These are phyloP conservation scores for Rhizopogon vesiculosus DNA, from an alignment of 768 basidiomycete species.

Conservation along the genomic window DNA sequence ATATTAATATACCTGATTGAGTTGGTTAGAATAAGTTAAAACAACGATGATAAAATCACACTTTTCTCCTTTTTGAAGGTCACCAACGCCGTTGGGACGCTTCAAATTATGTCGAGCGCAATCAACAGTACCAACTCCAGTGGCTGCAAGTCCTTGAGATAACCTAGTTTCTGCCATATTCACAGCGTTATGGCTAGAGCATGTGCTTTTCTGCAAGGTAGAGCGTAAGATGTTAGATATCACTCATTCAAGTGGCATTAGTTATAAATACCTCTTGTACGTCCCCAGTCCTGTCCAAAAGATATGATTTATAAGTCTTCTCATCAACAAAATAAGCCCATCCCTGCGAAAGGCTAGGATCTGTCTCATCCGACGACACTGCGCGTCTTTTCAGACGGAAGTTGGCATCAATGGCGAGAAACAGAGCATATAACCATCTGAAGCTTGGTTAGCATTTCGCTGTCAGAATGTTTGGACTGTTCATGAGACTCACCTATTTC, in stretches of 20 bases:
- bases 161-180: constrained; percentile 14
- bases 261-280: too few species aligned
- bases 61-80: constrained; percentile 18
- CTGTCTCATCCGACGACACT: constrained; percentile 4
- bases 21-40: too few species aligned
- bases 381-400: constrained; percentile 27
- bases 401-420: constrained; percentile 18
- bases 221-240: too few species aligned
- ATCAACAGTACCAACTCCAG: constrained; percentile 21
- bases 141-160: constrained; percentile 16
- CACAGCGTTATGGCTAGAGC: constrained; percentile 27
- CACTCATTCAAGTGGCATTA: not conserved
- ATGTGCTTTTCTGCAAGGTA: constrained; percentile 16
- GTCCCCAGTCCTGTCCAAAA: constrained; percentile 2
- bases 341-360: constrained; percentile 17
- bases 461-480: too few species aligned
- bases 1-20: constrained; percentile 17
- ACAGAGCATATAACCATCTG: constrained; percentile 23
- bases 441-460: too few species aligned
- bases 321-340: constrained; percentile 23
- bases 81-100: constrained; percentile 14
- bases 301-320: constrained; percentile 15
- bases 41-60: not conserved
- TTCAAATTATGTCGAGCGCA: constrained; percentile 30
- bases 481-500: too few species aligned